Base-by-base conservation (phyloP, 441 rosid species). In the Pelargonium cotyledonis region DNA sequence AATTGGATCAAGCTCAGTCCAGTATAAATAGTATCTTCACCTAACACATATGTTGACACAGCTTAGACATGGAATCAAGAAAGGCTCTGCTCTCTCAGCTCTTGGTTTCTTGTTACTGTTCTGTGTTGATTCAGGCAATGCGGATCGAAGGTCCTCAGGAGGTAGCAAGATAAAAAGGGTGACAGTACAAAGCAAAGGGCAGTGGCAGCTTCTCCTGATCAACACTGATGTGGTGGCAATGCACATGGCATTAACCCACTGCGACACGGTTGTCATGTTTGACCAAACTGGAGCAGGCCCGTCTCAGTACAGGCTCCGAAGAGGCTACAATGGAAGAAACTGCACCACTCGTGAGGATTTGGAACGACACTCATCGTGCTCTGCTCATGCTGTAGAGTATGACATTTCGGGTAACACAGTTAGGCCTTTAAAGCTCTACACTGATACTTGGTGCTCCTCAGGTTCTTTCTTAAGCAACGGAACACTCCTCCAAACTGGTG, bases 171-270 rank as follows among this genome's bases (percentile, higher is more conserved):
- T 35, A 35, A 35, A 35, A 5, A 35, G 7, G 7, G 2, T 35
- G 16, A 10, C 12, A 47, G 55, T 10, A 10, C 55, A 47, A 6
- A 14, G 43, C 12, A 31, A 40, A 40, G 81, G 78, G 8, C 72
- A 2, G 57, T 82, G 83, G 85, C 69, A 71, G 65, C 76, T 79
- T 44, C 74, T 81, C 41, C 47, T 72, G 29, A 68, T 77, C 26
- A 73, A 44, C 69, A 73, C 76, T 0, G 83, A 81, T 1, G 82
- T 66, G 19, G 80, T 77, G 21, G 77, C 79, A 18, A 75, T 70
- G 78, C 82, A 77, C 63, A 79, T 77, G 81, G 80, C 83, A 11
- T 68, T 79, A 63, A 79, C 82, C 63, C 75, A 66, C 69, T 76
- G 44, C 68, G 60, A 77, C 35, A 79, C 76, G 8, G 80, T 79